These are phyloP conservation scores for Phoma sp. DNA, from an alignment of 2,329 filamentous ascomycete species.

Conservation along the genomic window DNA sequence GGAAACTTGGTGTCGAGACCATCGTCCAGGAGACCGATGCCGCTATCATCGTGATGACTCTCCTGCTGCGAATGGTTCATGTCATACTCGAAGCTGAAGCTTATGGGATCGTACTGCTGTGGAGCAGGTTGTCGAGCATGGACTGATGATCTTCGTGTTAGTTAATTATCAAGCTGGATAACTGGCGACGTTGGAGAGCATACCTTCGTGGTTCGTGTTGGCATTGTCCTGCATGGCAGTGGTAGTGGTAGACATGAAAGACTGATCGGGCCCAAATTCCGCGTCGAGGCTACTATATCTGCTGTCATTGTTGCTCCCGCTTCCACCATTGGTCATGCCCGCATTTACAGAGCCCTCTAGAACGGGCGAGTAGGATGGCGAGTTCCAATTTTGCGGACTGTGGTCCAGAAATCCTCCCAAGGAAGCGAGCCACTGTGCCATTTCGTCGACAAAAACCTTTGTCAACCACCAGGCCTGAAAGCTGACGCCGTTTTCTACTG, in stretches of 20 bases:
- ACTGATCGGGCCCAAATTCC: constrained; percentile 44
- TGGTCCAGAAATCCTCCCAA: constrained; percentile 84
- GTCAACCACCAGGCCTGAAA: constrained; percentile 95
- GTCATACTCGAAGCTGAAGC: constrained; percentile 43
- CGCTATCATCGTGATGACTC: constrained; percentile 43
- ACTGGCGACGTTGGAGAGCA: constrained; percentile 24
- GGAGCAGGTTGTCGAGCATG: constrained; percentile 42
- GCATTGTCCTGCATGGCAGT: constrained; percentile 32
- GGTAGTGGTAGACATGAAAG: constrained; percentile 41
- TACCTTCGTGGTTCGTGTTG: constrained; percentile 38
- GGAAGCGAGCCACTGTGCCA: constrained; percentile 87
- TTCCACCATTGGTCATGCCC: constrained; percentile 42
- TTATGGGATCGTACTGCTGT: constrained; percentile 41
- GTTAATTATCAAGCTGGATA: constrained; percentile 36
- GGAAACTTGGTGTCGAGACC: constrained; percentile 45
- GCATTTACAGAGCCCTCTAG: constrained; percentile 39
- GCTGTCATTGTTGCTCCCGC: constrained; percentile 48
- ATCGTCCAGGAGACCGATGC: constrained; percentile 44
- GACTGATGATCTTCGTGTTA: constrained; percentile 45
- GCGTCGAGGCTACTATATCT: constrained; percentile 48
- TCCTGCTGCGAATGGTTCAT: constrained; percentile 42
- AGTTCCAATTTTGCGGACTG: constrained; percentile 38
- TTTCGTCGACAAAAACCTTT: constrained; percentile 94
- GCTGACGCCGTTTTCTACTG: constrained; percentile 76
- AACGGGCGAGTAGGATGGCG: constrained; percentile 36